Evolutionary conservation across 805 yeast genomes (phyloP).

Genomic region (Kodamaea kaohsiungensis): DNA sequence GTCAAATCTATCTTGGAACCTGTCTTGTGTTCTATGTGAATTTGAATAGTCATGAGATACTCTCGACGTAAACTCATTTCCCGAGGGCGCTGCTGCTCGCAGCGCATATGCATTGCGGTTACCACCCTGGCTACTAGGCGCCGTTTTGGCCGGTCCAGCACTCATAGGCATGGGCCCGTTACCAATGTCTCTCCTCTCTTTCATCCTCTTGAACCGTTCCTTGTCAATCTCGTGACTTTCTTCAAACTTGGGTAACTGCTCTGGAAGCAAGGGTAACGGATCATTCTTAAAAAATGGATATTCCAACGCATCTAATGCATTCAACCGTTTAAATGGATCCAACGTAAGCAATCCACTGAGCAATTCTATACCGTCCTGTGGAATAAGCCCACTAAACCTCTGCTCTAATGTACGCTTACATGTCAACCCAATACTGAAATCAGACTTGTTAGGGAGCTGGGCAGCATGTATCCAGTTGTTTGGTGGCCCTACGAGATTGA

Average conservation of each 20-base stretch:
- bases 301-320: conserved; percentile 75
- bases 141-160: background rate
- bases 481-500: conserved; percentile 83
- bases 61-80: background rate
- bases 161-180: background rate
- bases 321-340: conserved; percentile 71
- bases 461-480: conserved; percentile 62
- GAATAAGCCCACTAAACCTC: conserved; percentile 46
- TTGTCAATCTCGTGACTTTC: conserved; percentile 90
- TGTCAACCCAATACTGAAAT: conserved; percentile 46
- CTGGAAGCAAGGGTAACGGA: conserved; percentile 62
- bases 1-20: background rate
- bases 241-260: conserved; percentile 65
- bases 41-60: background rate
- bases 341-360: conserved; percentile 62
- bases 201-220: conserved; percentile 53
- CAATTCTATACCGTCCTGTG: conserved; percentile 53
- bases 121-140: background rate
- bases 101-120: background rate
- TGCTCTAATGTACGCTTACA: conserved; percentile 48
- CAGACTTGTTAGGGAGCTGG: conserved; percentile 55
- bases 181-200: conserved; percentile 7
- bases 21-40: background rate
- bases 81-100: background rate
- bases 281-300: conserved; percentile 67